Conservation (phyloP, 2,329 filamentous ascomycete genomes). For the Pseudogymnoascus sp. region DNA sequence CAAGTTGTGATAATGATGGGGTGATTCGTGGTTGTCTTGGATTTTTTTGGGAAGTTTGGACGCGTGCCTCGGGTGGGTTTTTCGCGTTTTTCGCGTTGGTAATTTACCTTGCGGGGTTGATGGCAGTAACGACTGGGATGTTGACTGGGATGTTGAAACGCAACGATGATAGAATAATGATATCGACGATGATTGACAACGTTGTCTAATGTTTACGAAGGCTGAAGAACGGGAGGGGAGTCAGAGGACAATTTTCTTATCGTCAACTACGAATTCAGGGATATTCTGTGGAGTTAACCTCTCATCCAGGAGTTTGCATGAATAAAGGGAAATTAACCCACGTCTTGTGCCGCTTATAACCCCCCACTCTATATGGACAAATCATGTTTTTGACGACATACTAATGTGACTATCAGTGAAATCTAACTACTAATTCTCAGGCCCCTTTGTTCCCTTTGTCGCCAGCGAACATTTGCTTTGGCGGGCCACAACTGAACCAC, state of each 20-base stretch:
- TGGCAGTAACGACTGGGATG: background rate
- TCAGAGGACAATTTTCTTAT: background rate
- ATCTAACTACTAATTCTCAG: background rate
- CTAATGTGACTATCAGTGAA: background rate
- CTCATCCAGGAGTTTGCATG: background rate
- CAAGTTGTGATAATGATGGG: background rate
- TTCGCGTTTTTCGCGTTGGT: conserved; percentile 1
- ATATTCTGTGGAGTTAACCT: background rate
- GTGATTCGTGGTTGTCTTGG: background rate
- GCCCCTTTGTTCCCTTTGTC: background rate
- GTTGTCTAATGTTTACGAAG: background rate
- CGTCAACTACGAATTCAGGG: background rate
- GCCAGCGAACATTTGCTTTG: background rate
- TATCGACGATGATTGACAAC: background rate
- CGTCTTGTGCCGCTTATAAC: background rate
- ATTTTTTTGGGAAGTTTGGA: background rate
- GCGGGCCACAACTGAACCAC: background rate
- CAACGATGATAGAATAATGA: background rate
- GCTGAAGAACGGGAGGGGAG: background rate
- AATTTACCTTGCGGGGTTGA: conserved; percentile 4
- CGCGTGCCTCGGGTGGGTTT: background rate
- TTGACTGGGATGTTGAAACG: background rate
- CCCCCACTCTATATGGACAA: background rate
- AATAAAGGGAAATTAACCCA: conserved; percentile 1
- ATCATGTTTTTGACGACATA: background rate